Evolutionary conservation across 345 rosid genomes (phyloP).

Genomic region (Citrus mangshanensis): DNA sequence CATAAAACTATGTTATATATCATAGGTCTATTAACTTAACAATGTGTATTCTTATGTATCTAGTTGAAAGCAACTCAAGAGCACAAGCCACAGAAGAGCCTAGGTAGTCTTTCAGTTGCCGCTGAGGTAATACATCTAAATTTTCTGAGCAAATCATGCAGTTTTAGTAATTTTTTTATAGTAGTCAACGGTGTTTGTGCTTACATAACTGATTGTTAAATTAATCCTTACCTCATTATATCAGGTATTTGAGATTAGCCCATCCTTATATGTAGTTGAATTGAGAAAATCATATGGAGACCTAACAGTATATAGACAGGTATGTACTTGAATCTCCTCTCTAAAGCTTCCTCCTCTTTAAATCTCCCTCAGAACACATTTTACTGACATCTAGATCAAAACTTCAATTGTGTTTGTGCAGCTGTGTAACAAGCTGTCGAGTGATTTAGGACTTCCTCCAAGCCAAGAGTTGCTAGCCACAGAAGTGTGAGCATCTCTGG

Average conservation of each 20-base stretch:
- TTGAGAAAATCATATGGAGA: conserved; percentile 82
- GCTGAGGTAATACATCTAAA: conserved; percentile 59
- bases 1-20: not conserved
- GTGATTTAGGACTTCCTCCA: conserved; percentile 58
- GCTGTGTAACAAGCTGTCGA: conserved; percentile 70
- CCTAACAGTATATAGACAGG: conserved; percentile 74
- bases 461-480: conserved; percentile 28
- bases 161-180: not conserved
- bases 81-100: conserved; percentile 42
- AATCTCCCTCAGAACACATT: not conserved
- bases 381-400: not conserved
- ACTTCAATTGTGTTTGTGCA: conserved; percentile 32
- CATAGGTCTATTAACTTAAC: not conserved
- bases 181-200: not conserved
- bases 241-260: conserved; percentile 85
- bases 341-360: not conserved
- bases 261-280: conserved; percentile 79
- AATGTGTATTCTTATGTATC: not conserved
- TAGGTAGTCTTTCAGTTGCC: conserved; percentile 62
- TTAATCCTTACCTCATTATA: not conserved
- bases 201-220: not conserved
- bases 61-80: conserved; percentile 78
- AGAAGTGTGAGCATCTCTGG: conserved; percentile 17
- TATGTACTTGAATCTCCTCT: conserved; percentile 8
- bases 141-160: not conserved